Evolutionary conservation across 208 protist genomes (phyloP).

Genomic region (Trypanosoma caninum): DNA sequence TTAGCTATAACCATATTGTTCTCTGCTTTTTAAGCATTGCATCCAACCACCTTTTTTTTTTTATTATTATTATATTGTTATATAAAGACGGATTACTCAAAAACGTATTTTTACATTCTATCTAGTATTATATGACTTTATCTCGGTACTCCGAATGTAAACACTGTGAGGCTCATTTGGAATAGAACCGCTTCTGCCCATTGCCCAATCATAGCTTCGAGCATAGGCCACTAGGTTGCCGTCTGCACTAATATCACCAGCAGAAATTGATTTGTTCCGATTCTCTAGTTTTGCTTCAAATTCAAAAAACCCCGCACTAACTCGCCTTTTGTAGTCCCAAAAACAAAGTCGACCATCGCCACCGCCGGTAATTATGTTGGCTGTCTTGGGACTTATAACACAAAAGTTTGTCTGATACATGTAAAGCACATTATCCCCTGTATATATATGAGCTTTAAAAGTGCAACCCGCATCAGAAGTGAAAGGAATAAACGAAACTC

Average conservation of each 20-base stretch:
- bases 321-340: constrained; percentile 42
- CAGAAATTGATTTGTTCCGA: constrained; percentile 60
- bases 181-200: constrained; percentile 58
- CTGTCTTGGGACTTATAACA: constrained; percentile 42
- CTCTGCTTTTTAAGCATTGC: too few species aligned
- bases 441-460: constrained; percentile 63
- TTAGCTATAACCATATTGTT: too few species aligned
- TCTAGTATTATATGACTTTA: not conserved
- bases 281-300: constrained; percentile 32
- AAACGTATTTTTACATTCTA: constrained; percentile 1
- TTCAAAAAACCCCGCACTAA: constrained; percentile 26
- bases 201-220: constrained; percentile 84
- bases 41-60: too few species aligned
- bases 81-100: not conserved
- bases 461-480: constrained; percentile 40
- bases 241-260: constrained; percentile 65
- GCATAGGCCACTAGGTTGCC: constrained; percentile 66
- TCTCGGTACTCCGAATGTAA: constrained; percentile 10
- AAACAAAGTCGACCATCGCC: constrained; percentile 57
- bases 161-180: constrained; percentile 21
- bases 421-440: constrained; percentile 33
- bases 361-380: constrained; percentile 54
- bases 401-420: constrained; percentile 80
- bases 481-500: constrained; percentile 55
- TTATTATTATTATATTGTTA: constrained; percentile 1